A percentile compares a stretch with the other conserved stretches of the same genome.
Evolutionary conservation across 2,329 filamentous ascomycete species (phyloP).

Genomic region (Ilyonectria sp.): DNA sequence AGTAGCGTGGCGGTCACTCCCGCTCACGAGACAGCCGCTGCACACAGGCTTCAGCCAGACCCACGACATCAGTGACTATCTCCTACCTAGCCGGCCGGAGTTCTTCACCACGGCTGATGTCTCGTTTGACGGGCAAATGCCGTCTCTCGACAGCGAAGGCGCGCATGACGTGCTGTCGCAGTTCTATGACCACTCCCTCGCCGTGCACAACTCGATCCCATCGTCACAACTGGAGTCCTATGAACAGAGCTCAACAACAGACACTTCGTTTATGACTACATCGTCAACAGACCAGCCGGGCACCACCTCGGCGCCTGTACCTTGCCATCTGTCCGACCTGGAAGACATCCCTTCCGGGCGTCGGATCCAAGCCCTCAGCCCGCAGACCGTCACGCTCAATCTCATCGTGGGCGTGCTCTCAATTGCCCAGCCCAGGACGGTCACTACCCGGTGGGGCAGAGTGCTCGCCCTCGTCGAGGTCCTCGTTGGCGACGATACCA

Average conservation of each 20-base stretch:
- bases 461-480: conserved; percentile 80
- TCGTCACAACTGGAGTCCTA: conserved; percentile 71
- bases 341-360: conserved; percentile 78
- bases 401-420: conserved; percentile 86
- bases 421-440: conserved; percentile 75
- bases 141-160: conserved; percentile 50
- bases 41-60: conserved; percentile 68
- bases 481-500: conserved; percentile 88
- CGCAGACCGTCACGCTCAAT: conserved; percentile 87
- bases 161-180: conserved; percentile 65
- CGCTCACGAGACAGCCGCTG: conserved; percentile 62
- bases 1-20: conserved; percentile 69
- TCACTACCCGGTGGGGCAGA: conserved; percentile 76
- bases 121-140: conserved; percentile 49
- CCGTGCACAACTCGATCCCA: conserved; percentile 75
- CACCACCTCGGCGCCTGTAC: conserved; percentile 40
- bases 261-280: conserved; percentile 57
- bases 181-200: conserved; percentile 86
- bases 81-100: conserved; percentile 53
- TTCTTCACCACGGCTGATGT: conserved; percentile 66
- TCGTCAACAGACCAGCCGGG: conserved; percentile 50
- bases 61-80: conserved; percentile 54
- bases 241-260: conserved; percentile 42
- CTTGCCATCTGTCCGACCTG: conserved; percentile 67
- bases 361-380: conserved; percentile 77